phyloP scores from a whole-genome alignment of 768 basidiomycete species.

The Kwoniella sp. region DNA sequence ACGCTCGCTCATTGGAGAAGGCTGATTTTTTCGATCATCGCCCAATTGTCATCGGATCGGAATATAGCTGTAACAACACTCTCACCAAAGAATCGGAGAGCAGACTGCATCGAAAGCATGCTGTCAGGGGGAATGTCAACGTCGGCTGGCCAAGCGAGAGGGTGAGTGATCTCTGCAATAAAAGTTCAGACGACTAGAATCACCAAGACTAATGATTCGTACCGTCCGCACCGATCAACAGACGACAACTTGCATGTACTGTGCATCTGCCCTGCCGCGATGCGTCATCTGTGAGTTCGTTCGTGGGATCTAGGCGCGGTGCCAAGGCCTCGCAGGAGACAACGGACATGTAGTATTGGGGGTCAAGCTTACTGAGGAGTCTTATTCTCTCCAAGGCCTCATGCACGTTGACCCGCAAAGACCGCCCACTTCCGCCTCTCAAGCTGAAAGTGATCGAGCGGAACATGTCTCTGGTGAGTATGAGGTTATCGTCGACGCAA shows the following conservation, averaged over 20 bases:
- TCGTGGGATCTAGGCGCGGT: too few relatives aligned
- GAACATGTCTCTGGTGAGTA: conserved; percentile 22
- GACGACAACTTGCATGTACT: conserved; percentile 42
- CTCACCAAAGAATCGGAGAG: conserved; percentile 27
- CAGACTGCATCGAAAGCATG: conserved; percentile 40
- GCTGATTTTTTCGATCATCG: not conserved
- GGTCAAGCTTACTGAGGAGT: not conserved
- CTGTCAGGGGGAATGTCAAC: conserved; percentile 29
- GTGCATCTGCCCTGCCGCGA: conserved; percentile 37
- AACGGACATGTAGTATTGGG: too few relatives aligned
- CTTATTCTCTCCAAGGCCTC: conserved; percentile 10
- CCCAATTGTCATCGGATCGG: not conserved
- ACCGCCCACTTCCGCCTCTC: conserved; percentile 3
- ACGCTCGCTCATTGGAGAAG: not conserved
- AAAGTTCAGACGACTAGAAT: not conserved
- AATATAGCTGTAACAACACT: conserved; percentile 34
- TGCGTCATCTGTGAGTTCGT: conserved; percentile 47
- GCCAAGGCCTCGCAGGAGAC: too few relatives aligned
- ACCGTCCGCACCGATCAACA: conserved; percentile 5
- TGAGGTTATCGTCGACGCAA: not conserved
- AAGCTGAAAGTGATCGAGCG: conserved; percentile 8
- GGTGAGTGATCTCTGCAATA: conserved; percentile 19
- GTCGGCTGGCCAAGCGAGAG: conserved; percentile 43
- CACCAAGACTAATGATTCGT: not conserved
- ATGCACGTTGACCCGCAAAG: conserved; percentile 30